phyloP scores from a whole-genome alignment of 179 eudicot species.

The Pouteria campechiana region DNA sequence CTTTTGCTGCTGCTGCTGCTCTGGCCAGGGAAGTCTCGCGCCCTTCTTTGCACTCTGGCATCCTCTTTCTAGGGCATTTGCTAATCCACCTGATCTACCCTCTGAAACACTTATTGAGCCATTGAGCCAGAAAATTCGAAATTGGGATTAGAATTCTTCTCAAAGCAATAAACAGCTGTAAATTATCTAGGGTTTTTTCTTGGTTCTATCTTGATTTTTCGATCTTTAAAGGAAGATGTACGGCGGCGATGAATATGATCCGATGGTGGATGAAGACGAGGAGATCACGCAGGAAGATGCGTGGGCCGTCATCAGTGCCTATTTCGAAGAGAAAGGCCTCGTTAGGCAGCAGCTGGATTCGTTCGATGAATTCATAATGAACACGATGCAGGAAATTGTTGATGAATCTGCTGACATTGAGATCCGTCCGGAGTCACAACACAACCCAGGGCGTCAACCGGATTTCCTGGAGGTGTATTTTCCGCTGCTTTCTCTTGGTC shows the following conservation, averaged over 20 bases:
- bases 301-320: slow-evolving; percentile 93
- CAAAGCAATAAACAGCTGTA: too few relatives aligned
- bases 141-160: too few relatives aligned
- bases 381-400: slow-evolving; percentile 96
- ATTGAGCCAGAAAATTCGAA: too few relatives aligned
- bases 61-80: too few relatives aligned
- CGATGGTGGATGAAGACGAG: slow-evolving; percentile 45
- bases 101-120: too few relatives aligned
- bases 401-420: slow-evolving; percentile 88
- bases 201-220: too few relatives aligned
- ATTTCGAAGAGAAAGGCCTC: slow-evolving; percentile 84
- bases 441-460: slow-evolving; percentile 76
- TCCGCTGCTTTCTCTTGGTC: not conserved
- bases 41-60: too few relatives aligned
- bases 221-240: too few relatives aligned
- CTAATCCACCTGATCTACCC: too few relatives aligned
- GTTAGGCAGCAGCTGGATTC: slow-evolving; percentile 92
- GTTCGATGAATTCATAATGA: slow-evolving; percentile 92
- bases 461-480: slow-evolving; percentile 89
- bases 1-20: too few relatives aligned
- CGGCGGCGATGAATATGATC: slow-evolving; percentile 9
- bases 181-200: too few relatives aligned
- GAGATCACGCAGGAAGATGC: slow-evolving; percentile 96
- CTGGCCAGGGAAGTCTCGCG: too few relatives aligned
- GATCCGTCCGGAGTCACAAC: slow-evolving; percentile 97